Conservation (phyloP, 2,329 filamentous ascomycete genomes). For the Colletotrichum brevisporum region DNA sequence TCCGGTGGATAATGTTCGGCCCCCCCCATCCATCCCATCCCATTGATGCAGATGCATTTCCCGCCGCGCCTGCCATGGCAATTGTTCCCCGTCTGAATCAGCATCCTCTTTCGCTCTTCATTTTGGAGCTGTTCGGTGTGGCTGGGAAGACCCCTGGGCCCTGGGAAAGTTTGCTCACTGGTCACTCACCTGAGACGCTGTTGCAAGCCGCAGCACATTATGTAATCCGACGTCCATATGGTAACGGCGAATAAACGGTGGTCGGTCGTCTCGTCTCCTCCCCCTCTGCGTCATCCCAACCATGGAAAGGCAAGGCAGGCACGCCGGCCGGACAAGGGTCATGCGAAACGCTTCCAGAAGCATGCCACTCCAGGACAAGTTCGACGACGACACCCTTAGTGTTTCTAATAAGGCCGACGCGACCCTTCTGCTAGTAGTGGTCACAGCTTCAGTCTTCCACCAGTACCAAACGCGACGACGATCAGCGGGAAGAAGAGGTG, state of each 20-base stretch:
- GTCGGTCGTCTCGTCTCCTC: neutral
- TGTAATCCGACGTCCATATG: neutral
- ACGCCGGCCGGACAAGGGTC: neutral
- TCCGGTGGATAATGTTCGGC: slow-evolving; percentile 14
- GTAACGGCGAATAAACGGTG: slow-evolving; percentile 9
- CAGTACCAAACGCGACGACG: too few species aligned
- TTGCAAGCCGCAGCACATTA: too few species aligned
- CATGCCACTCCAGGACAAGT: slow-evolving; percentile 3
- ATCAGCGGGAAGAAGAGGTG: too few species aligned
- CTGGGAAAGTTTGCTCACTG: too few species aligned
- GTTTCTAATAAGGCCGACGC: slow-evolving; percentile 5
- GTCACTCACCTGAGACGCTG: too few species aligned
- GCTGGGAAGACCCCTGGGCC: too few species aligned
- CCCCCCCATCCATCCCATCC: neutral
- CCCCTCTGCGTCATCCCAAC: slow-evolving; percentile 16
- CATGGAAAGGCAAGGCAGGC: too few species aligned
- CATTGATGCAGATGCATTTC: slow-evolving; percentile 2
- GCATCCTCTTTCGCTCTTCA: too few species aligned
- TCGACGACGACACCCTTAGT: slow-evolving; percentile 21
- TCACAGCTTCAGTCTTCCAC: neutral
- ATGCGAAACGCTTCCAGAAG: slow-evolving; percentile 22
- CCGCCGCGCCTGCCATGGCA: neutral
- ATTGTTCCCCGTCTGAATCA: neutral
- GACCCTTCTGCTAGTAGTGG: neutral
- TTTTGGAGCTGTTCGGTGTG: too few species aligned